These are phyloP conservation scores for Colletotrichum australisinense DNA, from an alignment of 2,329 filamentous ascomycete genomes.

Conservation along the genomic window DNA sequence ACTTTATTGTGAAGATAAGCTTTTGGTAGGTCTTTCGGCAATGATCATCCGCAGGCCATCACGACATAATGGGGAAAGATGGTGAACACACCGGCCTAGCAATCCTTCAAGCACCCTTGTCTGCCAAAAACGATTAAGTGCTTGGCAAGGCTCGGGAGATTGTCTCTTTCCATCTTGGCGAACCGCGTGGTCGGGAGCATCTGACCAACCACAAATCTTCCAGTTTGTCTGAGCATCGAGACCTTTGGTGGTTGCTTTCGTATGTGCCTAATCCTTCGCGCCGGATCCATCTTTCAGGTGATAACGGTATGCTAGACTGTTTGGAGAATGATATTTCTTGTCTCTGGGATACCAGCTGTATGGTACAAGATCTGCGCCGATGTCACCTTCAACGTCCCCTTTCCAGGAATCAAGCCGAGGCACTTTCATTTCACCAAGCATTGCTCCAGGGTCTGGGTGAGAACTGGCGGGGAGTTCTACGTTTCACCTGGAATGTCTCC, in stretches of 20 bases:
- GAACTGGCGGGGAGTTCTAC: not conserved
- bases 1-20: not conserved
- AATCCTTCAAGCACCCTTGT: not conserved
- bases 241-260: not conserved
- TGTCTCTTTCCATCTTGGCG: not conserved
- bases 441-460: no score
- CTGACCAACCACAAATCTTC: no score
- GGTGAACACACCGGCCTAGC: conserved; percentile 43
- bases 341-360: not conserved
- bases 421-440: not conserved
- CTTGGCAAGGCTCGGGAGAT: not conserved
- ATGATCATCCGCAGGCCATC: not conserved
- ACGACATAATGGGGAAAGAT: conserved; percentile 16
- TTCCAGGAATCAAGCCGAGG: not conserved
- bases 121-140: not conserved
- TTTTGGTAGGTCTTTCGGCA: conserved; percentile 15
- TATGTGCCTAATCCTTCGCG: not conserved
- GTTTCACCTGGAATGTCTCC: not conserved
- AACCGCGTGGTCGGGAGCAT: not conserved
- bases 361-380: not conserved
- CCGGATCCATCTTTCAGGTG: not conserved
- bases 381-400: not conserved
- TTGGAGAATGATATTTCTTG: not conserved
- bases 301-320: not conserved
- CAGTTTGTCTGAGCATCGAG: no score